Evolutionary conservation across 768 basidiomycete genomes (phyloP), one percentile per base, ranked within the genome.

Genomic region (Xerocomellus intermedius): DNA sequence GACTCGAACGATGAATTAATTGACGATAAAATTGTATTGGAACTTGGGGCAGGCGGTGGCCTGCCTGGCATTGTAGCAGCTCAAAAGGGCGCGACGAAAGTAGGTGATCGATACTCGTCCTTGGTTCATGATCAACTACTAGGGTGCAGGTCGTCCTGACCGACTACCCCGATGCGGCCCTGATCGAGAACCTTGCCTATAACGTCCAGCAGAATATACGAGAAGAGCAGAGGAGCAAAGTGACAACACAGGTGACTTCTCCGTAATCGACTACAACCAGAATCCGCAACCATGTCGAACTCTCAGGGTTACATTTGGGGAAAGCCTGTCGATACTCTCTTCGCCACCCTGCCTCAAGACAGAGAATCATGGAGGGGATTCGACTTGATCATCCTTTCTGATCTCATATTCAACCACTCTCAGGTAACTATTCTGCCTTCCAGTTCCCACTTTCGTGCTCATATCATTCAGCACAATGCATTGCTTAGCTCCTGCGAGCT

Each of bases 321-420:
- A 1, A 77, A 78, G 13, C 64, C 82, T 0, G 75, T 84, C 4
- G 47, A 67, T 13, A 8, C 19, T 9, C 64, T 72, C 38, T 16
- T 85, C 21, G 57, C 57, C 10, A 28, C 57, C 7, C 51, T 70
- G 0, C 70, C 70, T 22, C 28, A 48, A 28, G 57, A 57, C 24
- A 38, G 52, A 8, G 61, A 66, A 6, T 32, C 58, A 5, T 57
- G 55, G 35, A 58, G 61, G 3, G 71, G 73, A 30, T 98, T 91
- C 64, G 85, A 96, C 63, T 65, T 96, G 21, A 79, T 98, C 50
- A 85, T 98, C 56, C 77, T 98, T 52, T 95, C 93, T 2, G 95
- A 98, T 72, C 82, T 98, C 33, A 82, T 98, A 33, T 97, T 96
- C 73, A 97, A 95, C 62, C 94, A 96, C 62, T 94, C 94, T 1